Evolutionary conservation across 1,284 basidiomycete genomes (phyloP).

Genomic region (Anthracocystis setariae): DNA sequence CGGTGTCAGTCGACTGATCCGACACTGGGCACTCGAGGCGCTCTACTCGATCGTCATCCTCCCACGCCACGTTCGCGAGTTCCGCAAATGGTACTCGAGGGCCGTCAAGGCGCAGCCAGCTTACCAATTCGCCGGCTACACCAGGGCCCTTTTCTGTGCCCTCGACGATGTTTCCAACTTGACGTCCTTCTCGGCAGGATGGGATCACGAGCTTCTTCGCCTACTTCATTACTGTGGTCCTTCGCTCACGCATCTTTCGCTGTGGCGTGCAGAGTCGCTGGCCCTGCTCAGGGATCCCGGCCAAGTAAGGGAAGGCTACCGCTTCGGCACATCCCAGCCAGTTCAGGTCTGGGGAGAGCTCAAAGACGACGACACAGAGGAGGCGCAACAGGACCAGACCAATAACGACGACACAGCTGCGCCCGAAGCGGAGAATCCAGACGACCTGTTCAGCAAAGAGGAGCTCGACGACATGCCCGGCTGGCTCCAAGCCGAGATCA

Average conservation of each 20-base stretch:
- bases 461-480: slow-evolving; percentile 59
- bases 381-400: slow-evolving; percentile 11
- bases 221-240: slow-evolving; percentile 62
- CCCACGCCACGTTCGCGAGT: slow-evolving; percentile 64
- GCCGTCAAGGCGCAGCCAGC: slow-evolving; percentile 54
- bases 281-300: slow-evolving; percentile 62
- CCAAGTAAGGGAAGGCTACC: slow-evolving; percentile 52
- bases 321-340: slow-evolving; percentile 47
- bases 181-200: slow-evolving; percentile 61
- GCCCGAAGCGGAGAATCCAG: slow-evolving; percentile 23
- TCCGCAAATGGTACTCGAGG: slow-evolving; percentile 60
- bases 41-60: slow-evolving; percentile 59
- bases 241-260: slow-evolving; percentile 52
- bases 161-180: slow-evolving; percentile 61
- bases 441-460: slow-evolving; percentile 44
- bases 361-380: slow-evolving; percentile 6
- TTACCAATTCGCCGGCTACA: slow-evolving; percentile 55
- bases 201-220: slow-evolving; percentile 63
- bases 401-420: neutral
- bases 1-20: slow-evolving; percentile 46
- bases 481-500: slow-evolving; percentile 63
- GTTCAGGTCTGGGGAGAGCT: slow-evolving; percentile 55
- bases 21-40: slow-evolving; percentile 55
- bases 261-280: slow-evolving; percentile 63
- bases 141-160: slow-evolving; percentile 53